Conservation (phyloP, 331 rosid species). For the Arachis monticola region DNA sequence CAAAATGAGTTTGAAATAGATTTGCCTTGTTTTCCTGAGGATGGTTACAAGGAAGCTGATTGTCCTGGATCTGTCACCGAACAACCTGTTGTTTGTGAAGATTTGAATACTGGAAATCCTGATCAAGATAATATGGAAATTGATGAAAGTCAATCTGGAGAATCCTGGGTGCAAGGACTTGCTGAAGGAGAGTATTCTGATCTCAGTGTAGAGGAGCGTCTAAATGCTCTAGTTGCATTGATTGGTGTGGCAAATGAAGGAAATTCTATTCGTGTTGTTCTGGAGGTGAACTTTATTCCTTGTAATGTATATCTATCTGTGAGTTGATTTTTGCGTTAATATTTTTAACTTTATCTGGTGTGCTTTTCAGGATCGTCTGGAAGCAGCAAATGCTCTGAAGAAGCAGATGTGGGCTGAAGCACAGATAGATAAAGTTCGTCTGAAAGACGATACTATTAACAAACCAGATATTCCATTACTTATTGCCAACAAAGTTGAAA, state of each 20-base stretch:
- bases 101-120: constrained; percentile 45
- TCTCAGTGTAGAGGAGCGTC: constrained; percentile 96
- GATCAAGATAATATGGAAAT: constrained; percentile 90
- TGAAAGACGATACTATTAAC: constrained; percentile 70
- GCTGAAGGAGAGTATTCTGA: constrained; percentile 93
- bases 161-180: constrained; percentile 97
- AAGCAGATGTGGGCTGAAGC: constrained; percentile 99
- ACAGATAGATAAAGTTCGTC: constrained; percentile 89
- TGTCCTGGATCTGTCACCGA: constrained; percentile 46
- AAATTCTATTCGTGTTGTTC: constrained; percentile 87
- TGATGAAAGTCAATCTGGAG: constrained; percentile 96
- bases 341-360: constrained; percentile 43
- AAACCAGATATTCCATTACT: constrained; percentile 65
- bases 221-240: constrained; percentile 84
- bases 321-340: constrained; percentile 5
- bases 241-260: constrained; percentile 98
- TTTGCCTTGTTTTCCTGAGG: constrained; percentile 55
- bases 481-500: constrained; percentile 66
- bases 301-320: background rate
- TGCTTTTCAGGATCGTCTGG: constrained; percentile 87
- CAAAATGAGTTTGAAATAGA: constrained; percentile 63
- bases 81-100: constrained; percentile 50
- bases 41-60: constrained; percentile 60
- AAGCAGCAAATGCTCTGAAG: constrained; percentile 95
- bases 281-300: constrained; percentile 68